Base-by-base conservation (phyloP, 1,139 yeast species). In the Sugiyamaella castrensis region DNA sequence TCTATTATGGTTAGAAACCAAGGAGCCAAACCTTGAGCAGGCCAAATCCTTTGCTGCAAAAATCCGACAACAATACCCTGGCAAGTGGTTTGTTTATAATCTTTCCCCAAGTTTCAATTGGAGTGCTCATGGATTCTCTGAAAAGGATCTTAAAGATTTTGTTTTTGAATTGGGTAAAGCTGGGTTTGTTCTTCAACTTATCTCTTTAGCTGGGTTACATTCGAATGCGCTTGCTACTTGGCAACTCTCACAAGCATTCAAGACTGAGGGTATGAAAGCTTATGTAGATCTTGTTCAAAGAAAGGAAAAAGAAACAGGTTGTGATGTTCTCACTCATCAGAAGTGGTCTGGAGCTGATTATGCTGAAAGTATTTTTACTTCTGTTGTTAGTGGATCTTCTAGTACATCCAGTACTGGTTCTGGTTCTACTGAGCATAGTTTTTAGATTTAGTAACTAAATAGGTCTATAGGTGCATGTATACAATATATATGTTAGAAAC, bases 321-420 rank as follows among this genome's bases (percentile, higher is more conserved):
- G 81, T 55, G 83, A 79, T 57, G 73, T 79, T 8, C 65, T 79
- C 54, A 79, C 81, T 7, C 83, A 79, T 57, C 83, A 79, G 60
- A 75, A 73, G 55, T 79, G 83, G 83, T 75, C 81, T 4, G 83
- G 83, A 8, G 81, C 80, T 12, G 75, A 75, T 56, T 76, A 76
- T 57, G 65, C 72, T 36, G 82, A 79, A 56, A 68, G 73, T 12
- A 64, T 79, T 32, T 66, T 76, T 51, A 67, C 68, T 35, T 65
- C 72, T 13, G 74, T 75, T 8, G 72, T 73, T 49, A 70, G 74
- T 43, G 79, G 80, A 2, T 71, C 76, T 10, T 67, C 75, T 10
- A 66, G 74, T 26, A 75, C 80, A 6, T 71, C 75, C 40, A 69
- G 76, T 8, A 65, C 69, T 2, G 80, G 81, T 9, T 67, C 69